These are phyloP conservation scores for Rhizopogon vesiculosus DNA, from an alignment of 768 basidiomycete species.

Conservation along the genomic window DNA sequence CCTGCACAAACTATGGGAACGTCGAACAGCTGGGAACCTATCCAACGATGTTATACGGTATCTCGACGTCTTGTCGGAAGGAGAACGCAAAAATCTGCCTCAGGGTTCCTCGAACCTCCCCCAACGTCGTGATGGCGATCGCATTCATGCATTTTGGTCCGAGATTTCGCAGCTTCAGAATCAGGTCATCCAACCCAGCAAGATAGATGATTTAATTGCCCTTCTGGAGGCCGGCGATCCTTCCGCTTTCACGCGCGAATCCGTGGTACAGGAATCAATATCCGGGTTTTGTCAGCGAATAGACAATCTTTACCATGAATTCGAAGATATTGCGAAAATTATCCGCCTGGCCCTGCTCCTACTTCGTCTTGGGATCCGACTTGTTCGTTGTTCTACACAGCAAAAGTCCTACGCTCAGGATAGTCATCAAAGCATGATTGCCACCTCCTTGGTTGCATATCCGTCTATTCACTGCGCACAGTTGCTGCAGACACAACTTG, in stretches of 20 bases:
- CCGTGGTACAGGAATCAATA: slow-evolving; percentile 75
- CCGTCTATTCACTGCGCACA: slow-evolving; percentile 46
- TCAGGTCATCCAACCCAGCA: slow-evolving; percentile 46
- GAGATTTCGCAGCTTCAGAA: slow-evolving; percentile 73
- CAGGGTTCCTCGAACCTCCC: slow-evolving; percentile 24
- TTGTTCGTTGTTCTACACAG: slow-evolving; percentile 31
- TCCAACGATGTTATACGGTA: slow-evolving; percentile 44
- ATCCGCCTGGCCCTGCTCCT: slow-evolving; percentile 63
- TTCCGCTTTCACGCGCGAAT: slow-evolving; percentile 49
- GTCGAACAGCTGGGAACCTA: slow-evolving; percentile 48
- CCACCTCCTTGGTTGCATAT: slow-evolving; percentile 42
- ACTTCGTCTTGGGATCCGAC: slow-evolving; percentile 68
- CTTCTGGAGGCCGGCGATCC: slow-evolving; percentile 32
- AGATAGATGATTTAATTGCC: slow-evolving; percentile 44
- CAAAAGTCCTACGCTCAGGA: slow-evolving; percentile 6
- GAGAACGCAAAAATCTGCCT: slow-evolving; percentile 23
- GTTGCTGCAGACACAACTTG: slow-evolving; percentile 24
- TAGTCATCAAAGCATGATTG: slow-evolving; percentile 18
- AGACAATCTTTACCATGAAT: slow-evolving; percentile 60
- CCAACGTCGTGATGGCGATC: slow-evolving; percentile 37
- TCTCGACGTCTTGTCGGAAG: slow-evolving; percentile 34
- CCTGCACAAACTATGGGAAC: slow-evolving; percentile 54
- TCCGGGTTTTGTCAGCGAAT: slow-evolving; percentile 74
- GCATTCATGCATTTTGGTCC: slow-evolving; percentile 63
- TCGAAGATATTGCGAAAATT: slow-evolving; percentile 64